Base-by-base conservation (phyloP, 805 yeast species). In the Ascoidea rubescens region DNA sequence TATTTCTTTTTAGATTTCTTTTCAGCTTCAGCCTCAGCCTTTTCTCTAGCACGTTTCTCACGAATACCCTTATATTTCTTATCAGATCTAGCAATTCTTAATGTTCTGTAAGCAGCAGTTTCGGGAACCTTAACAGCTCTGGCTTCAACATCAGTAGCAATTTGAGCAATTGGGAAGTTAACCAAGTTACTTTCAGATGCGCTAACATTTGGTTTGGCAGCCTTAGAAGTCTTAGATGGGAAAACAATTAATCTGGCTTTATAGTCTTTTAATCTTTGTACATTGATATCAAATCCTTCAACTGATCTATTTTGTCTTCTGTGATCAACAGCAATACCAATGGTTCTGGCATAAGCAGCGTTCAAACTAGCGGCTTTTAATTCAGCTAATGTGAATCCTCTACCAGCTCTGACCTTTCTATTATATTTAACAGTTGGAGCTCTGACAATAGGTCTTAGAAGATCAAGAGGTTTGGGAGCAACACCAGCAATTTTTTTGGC, bases 351-450 rank as follows among this genome's bases (percentile, higher is more conserved):
- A 78, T 87, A 88, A 74, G 89, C 87, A 63, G 89, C 75, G 67
- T 90, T 75, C 68, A 87, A 80, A 70, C 96, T 96, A 71, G 87
- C 97, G 71, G 96, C 96, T 82, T 91, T 91, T 69, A 93, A 75
- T 84, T 93, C 99, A 72, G 95, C 95, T 63, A 90, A 79, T 66
- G 98, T 79, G 87, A 93, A 93, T 74, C 99, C 99, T 80, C 93
- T 89, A 78, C 99, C 99, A 67, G 96, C 95, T 82, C 99, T 89
- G 65, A 90, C 87, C 78, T 89, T 91, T 84, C 97, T 87, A 96
- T 93, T 93, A 91, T 93, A 93, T 78, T 82, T 87, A 80, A 88
- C 76, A 67, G 99, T 90, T 76, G 99, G 99, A 69, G 96, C 91
- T 80, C 98, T 88, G 68, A 93, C 98, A 67, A 91, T 79, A 66